Percentiles rank a stretch among this genome's conserved stretches.
These are phyloP conservation scores for Byssoonygena ceratinophila DNA, from an alignment of 2,329 filamentous ascomycete genomes.

Conservation along the genomic window DNA sequence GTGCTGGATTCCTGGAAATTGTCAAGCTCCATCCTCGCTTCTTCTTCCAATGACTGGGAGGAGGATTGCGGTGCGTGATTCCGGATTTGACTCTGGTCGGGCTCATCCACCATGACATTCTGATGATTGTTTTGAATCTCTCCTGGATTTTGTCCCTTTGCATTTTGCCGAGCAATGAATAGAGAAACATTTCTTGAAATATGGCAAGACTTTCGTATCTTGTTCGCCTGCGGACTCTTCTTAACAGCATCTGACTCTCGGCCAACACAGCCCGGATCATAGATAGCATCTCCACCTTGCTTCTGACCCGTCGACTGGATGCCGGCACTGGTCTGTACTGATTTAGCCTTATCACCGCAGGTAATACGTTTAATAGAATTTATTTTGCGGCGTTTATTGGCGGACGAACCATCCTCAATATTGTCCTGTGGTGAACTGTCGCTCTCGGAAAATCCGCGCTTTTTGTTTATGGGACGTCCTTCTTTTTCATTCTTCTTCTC, in stretches of 20 bases:
- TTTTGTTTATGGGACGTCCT: background rate
- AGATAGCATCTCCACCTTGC: background rate
- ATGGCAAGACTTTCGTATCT: conserved; percentile 7
- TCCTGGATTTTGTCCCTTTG: background rate
- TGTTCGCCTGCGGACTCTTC: background rate
- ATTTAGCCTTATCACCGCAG: conserved; percentile 9
- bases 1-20: background rate
- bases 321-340: conserved; percentile 4
- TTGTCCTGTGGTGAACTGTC: background rate
- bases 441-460: background rate
- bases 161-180: conserved; percentile 16
- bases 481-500: background rate
- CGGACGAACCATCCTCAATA: background rate
- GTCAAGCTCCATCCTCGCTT: background rate
- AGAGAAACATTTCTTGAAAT: conserved; percentile 17
- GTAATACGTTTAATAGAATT: background rate
- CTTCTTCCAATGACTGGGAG: background rate
- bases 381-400: background rate
- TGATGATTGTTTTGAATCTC: background rate
- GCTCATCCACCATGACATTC: too few species aligned
- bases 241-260: background rate
- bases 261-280: background rate
- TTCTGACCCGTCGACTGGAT: background rate
- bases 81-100: too few species aligned
- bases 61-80: too few species aligned